Evolutionary conservation across 106 monocot species (phyloP).

Genomic region (Agapanthus africanus): DNA sequence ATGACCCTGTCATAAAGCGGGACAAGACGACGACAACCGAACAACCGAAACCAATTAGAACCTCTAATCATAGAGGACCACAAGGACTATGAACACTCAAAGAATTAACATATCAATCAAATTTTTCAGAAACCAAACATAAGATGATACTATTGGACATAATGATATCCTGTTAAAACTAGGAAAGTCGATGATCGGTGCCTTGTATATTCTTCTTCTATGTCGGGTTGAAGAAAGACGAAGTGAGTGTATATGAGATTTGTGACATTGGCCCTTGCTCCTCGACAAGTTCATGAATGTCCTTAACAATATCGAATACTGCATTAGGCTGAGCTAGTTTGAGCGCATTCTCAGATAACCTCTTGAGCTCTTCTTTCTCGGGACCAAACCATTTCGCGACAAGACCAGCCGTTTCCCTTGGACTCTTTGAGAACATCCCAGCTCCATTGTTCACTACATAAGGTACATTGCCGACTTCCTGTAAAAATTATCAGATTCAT

Average conservation of each 20-base stretch:
- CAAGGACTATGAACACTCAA: too few species aligned
- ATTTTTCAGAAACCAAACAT: too few species aligned
- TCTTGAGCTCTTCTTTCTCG: slow-evolving; percentile 45
- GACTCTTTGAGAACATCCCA: slow-evolving; percentile 56
- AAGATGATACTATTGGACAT: too few species aligned
- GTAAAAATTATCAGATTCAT: neutral
- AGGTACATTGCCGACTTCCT: slow-evolving; percentile 85
- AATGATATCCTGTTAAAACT: too few species aligned
- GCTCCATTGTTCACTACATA: slow-evolving; percentile 73
- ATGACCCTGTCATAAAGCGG: too few species aligned
- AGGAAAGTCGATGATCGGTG: too few species aligned
- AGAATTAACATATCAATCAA: too few species aligned
- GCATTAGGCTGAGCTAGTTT: slow-evolving; percentile 71
- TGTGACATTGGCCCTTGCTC: slow-evolving; percentile 34
- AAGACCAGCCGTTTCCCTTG: slow-evolving; percentile 47
- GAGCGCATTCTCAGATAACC: slow-evolving; percentile 56
- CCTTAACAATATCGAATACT: slow-evolving; percentile 64
- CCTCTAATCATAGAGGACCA: too few species aligned
- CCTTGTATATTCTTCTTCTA: too few species aligned
- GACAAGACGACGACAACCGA: too few species aligned
- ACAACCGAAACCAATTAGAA: too few species aligned
- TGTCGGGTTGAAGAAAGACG: too few species aligned
- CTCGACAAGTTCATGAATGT: slow-evolving; percentile 43
- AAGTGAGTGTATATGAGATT: slow-evolving; percentile 37
- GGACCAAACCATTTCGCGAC: slow-evolving; percentile 61